A percentile compares a stretch with the other conserved stretches of the same genome.
phyloP scores from a whole-genome alignment of 129 eudicot species.

The Escallonia rubra region DNA sequence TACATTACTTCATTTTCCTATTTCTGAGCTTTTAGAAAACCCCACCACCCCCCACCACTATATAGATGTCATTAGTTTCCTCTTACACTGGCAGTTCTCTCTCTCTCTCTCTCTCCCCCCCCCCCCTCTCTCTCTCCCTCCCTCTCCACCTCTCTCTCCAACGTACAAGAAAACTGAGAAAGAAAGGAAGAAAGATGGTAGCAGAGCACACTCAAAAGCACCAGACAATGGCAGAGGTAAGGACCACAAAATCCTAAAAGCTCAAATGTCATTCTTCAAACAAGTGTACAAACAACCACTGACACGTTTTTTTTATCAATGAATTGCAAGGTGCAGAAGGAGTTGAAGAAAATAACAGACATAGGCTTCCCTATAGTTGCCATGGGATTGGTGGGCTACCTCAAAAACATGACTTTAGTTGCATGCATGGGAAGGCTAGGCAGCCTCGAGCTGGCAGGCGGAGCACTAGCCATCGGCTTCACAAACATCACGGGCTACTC shows the following conservation, averaged over 20 bases:
- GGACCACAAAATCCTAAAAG: conserved; percentile 18
- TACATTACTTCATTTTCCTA: not conserved
- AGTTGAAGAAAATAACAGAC: conserved; percentile 57
- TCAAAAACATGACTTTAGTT: conserved; percentile 81
- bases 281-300: not conserved
- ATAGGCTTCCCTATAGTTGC: conserved; percentile 74
- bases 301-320: not conserved
- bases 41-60: conserved; percentile 41
- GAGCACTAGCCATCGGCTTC: conserved; percentile 94
- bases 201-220: conserved; percentile 33
- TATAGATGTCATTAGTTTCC: not conserved
- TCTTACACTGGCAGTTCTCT: conserved; percentile 9
- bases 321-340: conserved; percentile 62
- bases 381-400: conserved; percentile 71
- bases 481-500: conserved; percentile 96
- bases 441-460: conserved; percentile 94
- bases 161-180: conserved; percentile 19
- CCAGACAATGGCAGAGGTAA: conserved; percentile 47
- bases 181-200: conserved; percentile 24
- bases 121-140: too few species aligned
- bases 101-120: not conserved
- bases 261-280: conserved; percentile 2
- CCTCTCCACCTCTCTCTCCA: conserved; percentile 9
- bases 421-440: conserved; percentile 98
- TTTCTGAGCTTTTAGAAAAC: conserved; percentile 3